These are phyloP conservation scores for Boletus eberwhitei DNA, from an alignment of 768 basidiomycete species.

Conservation along the genomic window DNA sequence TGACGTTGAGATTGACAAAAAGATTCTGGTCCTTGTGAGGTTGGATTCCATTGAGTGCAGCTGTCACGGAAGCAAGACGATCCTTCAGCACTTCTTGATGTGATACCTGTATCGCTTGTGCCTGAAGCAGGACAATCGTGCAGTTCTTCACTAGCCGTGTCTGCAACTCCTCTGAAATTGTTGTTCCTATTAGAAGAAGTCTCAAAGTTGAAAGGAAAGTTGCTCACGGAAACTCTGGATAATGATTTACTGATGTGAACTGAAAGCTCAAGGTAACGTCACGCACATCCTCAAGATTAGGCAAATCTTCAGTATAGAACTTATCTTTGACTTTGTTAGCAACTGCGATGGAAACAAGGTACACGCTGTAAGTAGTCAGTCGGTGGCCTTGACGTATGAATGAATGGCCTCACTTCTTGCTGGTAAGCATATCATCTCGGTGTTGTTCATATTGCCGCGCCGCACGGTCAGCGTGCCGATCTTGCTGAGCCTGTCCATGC, in stretches of 20 bases:
- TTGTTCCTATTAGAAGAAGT: neutral
- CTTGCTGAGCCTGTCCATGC: slow-evolving; percentile 66
- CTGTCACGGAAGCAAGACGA: slow-evolving; percentile 45
- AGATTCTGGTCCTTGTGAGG: slow-evolving; percentile 61
- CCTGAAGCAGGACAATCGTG: slow-evolving; percentile 50
- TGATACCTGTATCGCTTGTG: slow-evolving; percentile 53
- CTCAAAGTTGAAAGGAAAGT: neutral
- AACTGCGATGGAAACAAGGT: slow-evolving; percentile 65
- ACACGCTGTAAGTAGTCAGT: slow-evolving; percentile 43
- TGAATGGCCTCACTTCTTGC: slow-evolving; percentile 61
- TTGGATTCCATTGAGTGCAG: slow-evolving; percentile 50
- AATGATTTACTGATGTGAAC: slow-evolving; percentile 10
- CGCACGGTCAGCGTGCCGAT: slow-evolving; percentile 70
- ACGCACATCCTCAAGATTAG: slow-evolving; percentile 68
- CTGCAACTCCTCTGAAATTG: slow-evolving; percentile 63
- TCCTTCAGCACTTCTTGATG: slow-evolving; percentile 60
- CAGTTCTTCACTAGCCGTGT: slow-evolving; percentile 56
- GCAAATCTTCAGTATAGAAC: slow-evolving; percentile 70
- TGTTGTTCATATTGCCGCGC: slow-evolving; percentile 77
- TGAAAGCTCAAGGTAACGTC: slow-evolving; percentile 8
- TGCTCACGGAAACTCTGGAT: slow-evolving; percentile 68
- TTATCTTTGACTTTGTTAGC: slow-evolving; percentile 69
- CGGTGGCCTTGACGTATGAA: neutral
- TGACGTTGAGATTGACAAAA: slow-evolving; percentile 69
- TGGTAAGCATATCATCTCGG: slow-evolving; percentile 70